These are phyloP conservation scores for Krasilnikovozyma curviuscula DNA, from an alignment of 768 basidiomycete genomes.

Conservation along the genomic window DNA sequence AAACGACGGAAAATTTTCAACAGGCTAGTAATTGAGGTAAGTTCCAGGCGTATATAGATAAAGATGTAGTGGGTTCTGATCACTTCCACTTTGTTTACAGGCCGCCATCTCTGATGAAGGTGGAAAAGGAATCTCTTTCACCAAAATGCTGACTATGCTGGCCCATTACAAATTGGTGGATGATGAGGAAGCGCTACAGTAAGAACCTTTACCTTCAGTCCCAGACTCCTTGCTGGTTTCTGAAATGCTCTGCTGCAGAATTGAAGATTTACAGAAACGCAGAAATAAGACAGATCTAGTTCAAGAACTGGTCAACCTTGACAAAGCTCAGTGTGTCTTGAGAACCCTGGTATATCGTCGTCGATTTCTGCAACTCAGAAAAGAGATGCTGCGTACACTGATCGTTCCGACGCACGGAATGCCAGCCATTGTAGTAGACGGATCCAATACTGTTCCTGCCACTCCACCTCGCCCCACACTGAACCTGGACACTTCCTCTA, in stretches of 20 bases:
- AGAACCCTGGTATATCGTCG: slow-evolving; percentile 53
- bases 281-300: slow-evolving; percentile 62
- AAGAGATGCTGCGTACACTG: slow-evolving; percentile 19
- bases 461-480: too few relatives aligned
- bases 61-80: neutral
- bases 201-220: slow-evolving; percentile 25
- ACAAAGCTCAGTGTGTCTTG: slow-evolving; percentile 63
- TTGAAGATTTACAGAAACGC: slow-evolving; percentile 60
- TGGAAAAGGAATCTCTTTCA: slow-evolving; percentile 72
- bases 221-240: too few relatives aligned
- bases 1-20: slow-evolving; percentile 51
- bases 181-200: slow-evolving; percentile 75
- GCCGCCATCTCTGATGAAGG: slow-evolving; percentile 52
- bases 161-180: slow-evolving; percentile 83
- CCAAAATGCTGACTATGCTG: slow-evolving; percentile 64
- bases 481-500: too few relatives aligned
- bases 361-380: slow-evolving; percentile 40
- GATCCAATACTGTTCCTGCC: too few relatives aligned
- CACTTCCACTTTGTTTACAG: slow-evolving; percentile 24
- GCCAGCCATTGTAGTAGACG: too few relatives aligned
- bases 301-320: slow-evolving; percentile 62
- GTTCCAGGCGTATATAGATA: too few relatives aligned
- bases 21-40: slow-evolving; percentile 38
- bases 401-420: too few relatives aligned
- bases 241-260: slow-evolving; percentile 29